Evolutionary conservation across 192 early-diverging fungal genomes (phyloP).

Genomic region (Mortierella hygrophila): DNA sequence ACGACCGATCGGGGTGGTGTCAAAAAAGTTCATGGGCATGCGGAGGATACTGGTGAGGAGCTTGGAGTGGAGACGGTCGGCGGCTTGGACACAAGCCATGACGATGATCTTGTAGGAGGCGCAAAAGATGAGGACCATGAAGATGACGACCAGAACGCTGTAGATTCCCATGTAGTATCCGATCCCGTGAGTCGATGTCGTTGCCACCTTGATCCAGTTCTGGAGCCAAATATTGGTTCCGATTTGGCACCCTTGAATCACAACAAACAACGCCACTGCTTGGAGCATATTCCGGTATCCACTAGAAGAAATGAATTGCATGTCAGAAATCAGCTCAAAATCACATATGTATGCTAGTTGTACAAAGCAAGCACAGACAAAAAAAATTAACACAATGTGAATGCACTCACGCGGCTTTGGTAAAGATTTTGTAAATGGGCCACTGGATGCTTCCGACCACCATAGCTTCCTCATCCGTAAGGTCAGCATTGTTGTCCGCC

Average conservation of each 20-base stretch:
- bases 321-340: neutral
- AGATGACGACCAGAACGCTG: constrained; percentile 16
- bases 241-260: constrained; percentile 29
- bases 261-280: constrained; percentile 1
- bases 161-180: constrained; percentile 29
- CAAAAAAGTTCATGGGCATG: constrained; percentile 70
- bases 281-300: constrained; percentile 13
- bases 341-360: too few relatives aligned
- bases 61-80: constrained; percentile 28
- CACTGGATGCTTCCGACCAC: constrained; percentile 83
- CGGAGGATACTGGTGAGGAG: constrained; percentile 60
- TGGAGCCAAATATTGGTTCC: constrained; percentile 40
- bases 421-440: constrained; percentile 82
- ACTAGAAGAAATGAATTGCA: neutral
- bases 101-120: constrained; percentile 15
- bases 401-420: constrained; percentile 62
- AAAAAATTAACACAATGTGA: constrained; percentile 62
- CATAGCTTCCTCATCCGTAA: constrained; percentile 86
- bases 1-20: constrained; percentile 83
- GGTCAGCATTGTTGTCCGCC: constrained; percentile 44
- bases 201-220: constrained; percentile 12
- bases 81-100: constrained; percentile 27
- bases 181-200: constrained; percentile 1
- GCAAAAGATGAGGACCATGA: constrained; percentile 11
- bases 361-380: too few relatives aligned